phyloP scores from a whole-genome alignment of 192 early-diverging fungal species.

The Backusella westeae region DNA sequence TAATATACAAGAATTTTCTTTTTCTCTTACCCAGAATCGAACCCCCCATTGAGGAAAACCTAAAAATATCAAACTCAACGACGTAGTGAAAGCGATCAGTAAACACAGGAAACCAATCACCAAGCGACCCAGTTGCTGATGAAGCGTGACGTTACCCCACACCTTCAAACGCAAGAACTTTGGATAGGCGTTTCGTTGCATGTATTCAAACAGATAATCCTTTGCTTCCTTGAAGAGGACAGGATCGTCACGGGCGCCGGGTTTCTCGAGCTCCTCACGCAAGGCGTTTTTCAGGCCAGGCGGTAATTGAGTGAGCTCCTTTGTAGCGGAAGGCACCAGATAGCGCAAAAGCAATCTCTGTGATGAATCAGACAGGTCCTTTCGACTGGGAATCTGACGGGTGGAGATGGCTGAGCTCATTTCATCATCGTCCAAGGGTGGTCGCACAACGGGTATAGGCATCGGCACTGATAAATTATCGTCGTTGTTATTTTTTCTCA shows the following conservation, averaged over 20 bases:
- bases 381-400: conserved; percentile 5
- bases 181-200: conserved; percentile 55
- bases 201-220: conserved; percentile 47
- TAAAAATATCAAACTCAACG: conserved; percentile 54
- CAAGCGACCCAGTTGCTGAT: conserved; percentile 44
- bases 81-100: conserved; percentile 50
- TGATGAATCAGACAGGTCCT: conserved; percentile 38
- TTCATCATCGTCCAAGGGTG: background rate
- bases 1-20: background rate
- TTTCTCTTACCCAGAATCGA: conserved; percentile 50
- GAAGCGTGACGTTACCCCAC: conserved; percentile 53
- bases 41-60: conserved; percentile 38
- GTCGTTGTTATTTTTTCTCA: background rate
- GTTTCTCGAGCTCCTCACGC: background rate
- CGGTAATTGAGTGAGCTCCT: conserved; percentile 47
- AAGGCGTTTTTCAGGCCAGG: background rate
- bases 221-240: conserved; percentile 56
- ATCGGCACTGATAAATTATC: background rate
- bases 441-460: conserved; percentile 2
- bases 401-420: background rate
- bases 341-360: conserved; percentile 53
- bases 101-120: conserved; percentile 47
- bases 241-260: conserved; percentile 40
- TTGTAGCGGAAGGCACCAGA: conserved; percentile 45
- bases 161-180: conserved; percentile 52